A percentile compares a stretch with the other conserved stretches of the same genome.
phyloP scores from a whole-genome alignment of 352 stramenopile genomes.

The Phytophthora multivora region DNA sequence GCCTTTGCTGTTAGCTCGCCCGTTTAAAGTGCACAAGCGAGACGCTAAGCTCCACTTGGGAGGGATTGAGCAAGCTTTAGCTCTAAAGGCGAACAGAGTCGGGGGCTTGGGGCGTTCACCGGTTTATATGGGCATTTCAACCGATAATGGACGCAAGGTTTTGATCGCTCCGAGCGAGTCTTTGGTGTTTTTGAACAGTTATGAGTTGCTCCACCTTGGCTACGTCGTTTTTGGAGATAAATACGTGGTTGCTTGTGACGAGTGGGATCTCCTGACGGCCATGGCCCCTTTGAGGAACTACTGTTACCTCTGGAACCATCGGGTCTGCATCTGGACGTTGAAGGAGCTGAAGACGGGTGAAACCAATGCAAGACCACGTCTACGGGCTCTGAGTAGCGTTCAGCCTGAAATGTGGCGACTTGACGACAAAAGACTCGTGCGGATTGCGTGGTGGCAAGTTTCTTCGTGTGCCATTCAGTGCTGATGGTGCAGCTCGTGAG shows the following conservation, averaged over 20 bases:
- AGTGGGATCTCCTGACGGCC: neutral
- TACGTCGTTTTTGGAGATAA: neutral
- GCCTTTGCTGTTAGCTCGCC: neutral
- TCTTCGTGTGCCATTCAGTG: neutral
- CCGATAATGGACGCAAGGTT: neutral
- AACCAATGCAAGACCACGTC: neutral
- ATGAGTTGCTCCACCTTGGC: neutral
- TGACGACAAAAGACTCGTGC: neutral
- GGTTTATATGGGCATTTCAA: neutral
- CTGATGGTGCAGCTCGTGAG: neutral
- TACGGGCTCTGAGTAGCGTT: neutral
- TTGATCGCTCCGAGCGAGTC: neutral
- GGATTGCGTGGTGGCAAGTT: neutral
- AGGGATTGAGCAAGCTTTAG: neutral
- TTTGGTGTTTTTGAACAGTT: neutral
- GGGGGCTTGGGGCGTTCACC: neutral
- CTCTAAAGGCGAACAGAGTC: neutral
- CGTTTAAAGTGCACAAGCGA: neutral
- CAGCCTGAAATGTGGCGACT: neutral
- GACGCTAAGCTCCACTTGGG: neutral
- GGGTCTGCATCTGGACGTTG: neutral
- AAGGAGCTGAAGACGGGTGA: neutral
- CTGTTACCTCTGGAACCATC: neutral
- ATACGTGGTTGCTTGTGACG: neutral
- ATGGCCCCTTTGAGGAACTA: neutral